A percentile compares a stretch with the other conserved stretches of the same genome.
phyloP scores from a whole-genome alignment of 2,329 filamentous ascomycete species.

The Coniochaeta sp. region DNA sequence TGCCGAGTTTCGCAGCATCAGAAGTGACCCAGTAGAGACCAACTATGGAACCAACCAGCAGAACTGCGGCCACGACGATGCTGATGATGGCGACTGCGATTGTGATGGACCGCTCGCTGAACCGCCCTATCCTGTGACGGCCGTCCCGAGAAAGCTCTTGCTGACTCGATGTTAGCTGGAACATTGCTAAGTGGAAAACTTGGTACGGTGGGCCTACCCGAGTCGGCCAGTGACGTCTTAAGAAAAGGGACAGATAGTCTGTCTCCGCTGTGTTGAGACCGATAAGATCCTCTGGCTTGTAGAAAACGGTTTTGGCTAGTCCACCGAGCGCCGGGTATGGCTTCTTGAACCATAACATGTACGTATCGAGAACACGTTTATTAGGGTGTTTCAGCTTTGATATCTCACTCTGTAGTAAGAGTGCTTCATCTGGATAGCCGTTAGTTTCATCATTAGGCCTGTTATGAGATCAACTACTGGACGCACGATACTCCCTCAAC shows the following conservation, averaged over 20 bases:
- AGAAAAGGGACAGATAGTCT: not conserved
- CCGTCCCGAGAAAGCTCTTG: not conserved
- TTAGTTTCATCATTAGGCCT: too few relatives aligned
- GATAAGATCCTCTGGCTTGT: not conserved
- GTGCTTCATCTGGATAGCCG: not conserved
- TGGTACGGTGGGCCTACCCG: not conserved
- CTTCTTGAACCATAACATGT: not conserved
- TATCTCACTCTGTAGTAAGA: not conserved
- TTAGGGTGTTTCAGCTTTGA: not conserved
- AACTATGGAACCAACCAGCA: constrained; percentile 2
- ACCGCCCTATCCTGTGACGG: not conserved
- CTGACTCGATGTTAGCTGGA: not conserved
- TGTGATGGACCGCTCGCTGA: not conserved
- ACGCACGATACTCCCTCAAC: not conserved
- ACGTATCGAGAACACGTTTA: not conserved
- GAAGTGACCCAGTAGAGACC: not conserved
- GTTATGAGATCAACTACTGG: too few relatives aligned
- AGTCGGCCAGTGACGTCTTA: not conserved
- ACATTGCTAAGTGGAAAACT: not conserved
- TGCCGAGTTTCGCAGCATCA: not conserved
- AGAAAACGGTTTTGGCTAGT: not conserved
- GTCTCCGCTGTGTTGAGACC: not conserved
- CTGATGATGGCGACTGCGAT: not conserved
- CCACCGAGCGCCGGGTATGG: not conserved
- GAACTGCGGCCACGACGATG: constrained; percentile 17